Base-by-base conservation (phyloP, 805 yeast species). In the Saccharomycodes ludwigii region DNA sequence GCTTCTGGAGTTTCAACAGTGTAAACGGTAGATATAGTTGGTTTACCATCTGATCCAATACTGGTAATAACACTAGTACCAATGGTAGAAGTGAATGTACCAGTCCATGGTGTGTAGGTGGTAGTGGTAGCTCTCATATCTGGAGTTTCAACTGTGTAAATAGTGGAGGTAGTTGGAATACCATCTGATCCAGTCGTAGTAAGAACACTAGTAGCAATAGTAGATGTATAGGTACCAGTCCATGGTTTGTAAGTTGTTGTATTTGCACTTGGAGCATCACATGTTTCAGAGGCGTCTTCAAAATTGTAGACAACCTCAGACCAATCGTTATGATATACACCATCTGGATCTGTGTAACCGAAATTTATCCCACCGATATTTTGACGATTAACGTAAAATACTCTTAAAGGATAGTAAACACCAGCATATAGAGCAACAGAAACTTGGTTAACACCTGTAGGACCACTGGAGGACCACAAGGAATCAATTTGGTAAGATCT, bases 381-480 rank as follows among this genome's bases (percentile, higher is more conserved):
- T n/a, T n/a, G n/a, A n/a, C n/a, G n/a, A n/a, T 52, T 51, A 12
- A 38, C 32, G 23, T 33, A 44, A 11, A 45, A 39, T 17, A 50
- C 32, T 37, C 52, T 43, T 2, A 49, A 24, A 9, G 58, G 58
- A 34, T 52, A 53, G 29, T 42, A 48, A 15, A 29, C 25, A 9
- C 56, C 56, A 3, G 37, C 46, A 5, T 36, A 21, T 27, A 50
- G 38, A 26, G 44, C 43, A 18, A 41, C 36, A 10, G 30, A 18
- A 4, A 27, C n/a, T n/a, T 12, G 9, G 15, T 27, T 27, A 22
- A n/a, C 19, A 27, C 30, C 30, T 10, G 21, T 15, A 15, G 30
- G 30, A 18, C 21, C 22, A 18, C 20, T 12, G n/a, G 12, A 21
- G 9, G 30, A 18, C 30, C 30, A 27, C 20, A 15, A 5, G 4